Evolutionary conservation across 1,284 basidiomycete species (phyloP), one percentile per base, ranked within the genome.

Genomic region (Singerocomus inundabilis): DNA sequence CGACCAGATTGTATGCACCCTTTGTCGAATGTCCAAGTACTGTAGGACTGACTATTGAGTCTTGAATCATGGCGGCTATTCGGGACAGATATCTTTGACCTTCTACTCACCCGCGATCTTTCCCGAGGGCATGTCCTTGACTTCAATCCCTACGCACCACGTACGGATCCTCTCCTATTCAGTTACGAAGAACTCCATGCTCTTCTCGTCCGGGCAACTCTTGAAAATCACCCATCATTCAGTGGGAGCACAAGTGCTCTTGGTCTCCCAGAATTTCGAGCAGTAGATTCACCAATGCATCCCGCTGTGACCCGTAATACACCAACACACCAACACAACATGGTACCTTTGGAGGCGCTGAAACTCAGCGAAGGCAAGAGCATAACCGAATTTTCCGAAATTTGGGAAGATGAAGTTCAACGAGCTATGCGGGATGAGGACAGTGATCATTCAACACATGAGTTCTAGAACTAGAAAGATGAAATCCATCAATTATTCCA

Each of bases 321-420:
- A 3, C 91, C 93, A 2, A 75, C 80, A 1, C 79, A 93, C 62
- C 86, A 89, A 56, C 86, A 91, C 61, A 98, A 97, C 64, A 96
- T 96, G 89, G 78, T 96, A 15, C 96, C 95, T 3, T 77, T 91
- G 34, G 95, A 98, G 62, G 88, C 91, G 12, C 73, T 97, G 18
- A 80, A 79, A 46, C 70, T 96, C 63, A 87, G 90, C 58, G 79
- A 78, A 46, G 93, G 93, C 3, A 76, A 78, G 42, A 80, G 31
- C 55, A 78, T 93, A 30, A 75, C 78, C 32, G 85, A 89, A 52
- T 95, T 97, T 66, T 79, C 82, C 5, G 72, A 78, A 16, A 58
- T 74, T n/a, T 91, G 82, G 85, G 72, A 77, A 57, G 75, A 84
- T 26, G 74, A 81, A 57, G 69, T 91, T 4, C 63, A 71, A 52